Base-by-base conservation (phyloP, 352 stramenopile genomes). In the Phytophthora vignae region DNA sequence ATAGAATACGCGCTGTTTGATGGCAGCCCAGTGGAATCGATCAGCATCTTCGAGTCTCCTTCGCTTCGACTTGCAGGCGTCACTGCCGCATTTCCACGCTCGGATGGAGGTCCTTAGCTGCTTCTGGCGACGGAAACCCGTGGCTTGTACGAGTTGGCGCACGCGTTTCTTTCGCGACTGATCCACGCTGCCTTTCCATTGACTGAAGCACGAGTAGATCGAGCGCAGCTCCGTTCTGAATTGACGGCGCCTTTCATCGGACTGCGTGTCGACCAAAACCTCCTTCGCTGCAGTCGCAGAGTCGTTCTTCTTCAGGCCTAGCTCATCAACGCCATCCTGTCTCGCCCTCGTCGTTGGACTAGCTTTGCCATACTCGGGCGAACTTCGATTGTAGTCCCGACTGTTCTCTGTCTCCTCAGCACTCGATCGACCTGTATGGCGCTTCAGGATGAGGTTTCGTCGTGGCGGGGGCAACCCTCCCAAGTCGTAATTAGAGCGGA, bases 391-490 rank as follows among this genome's bases (percentile, higher is more conserved):
- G 19, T 29, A n/a, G n/a, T 29, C 10, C 11, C 8, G 48, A 54
- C 15, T 38, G 15, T 63, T 64, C 4, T 49, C 57, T 5, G 42
- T 61, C 50, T 76, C 67, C 6, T 65, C 60, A 15, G 52, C 42
- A 7, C 56, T 70, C 27, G 44, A 63, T 22, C 40, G 25, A 15
- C 36, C 38, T 25, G 53, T 66, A 44, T 64, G 53, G 10, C 72
- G 67, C 29, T 76, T 76, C 4, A 76, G 54, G 12, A 79, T 66
- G 1, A 79, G 67, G 46, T 79, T 76, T 48, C 36, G 60, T 11
- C 58, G 58, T 44, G 40, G 31, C 31, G 21, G 40, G 44, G 29
- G 59, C 11, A 64, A 19, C 6, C 17, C 12, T n/a, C 36, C 25
- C 4, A 40, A 46, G 9, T 54, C 44, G 19, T 60, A 50, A 4